These are phyloP conservation scores for Eudorina sp. DNA, from an alignment of 139 green algal genomes.

Conservation along the genomic window DNA sequence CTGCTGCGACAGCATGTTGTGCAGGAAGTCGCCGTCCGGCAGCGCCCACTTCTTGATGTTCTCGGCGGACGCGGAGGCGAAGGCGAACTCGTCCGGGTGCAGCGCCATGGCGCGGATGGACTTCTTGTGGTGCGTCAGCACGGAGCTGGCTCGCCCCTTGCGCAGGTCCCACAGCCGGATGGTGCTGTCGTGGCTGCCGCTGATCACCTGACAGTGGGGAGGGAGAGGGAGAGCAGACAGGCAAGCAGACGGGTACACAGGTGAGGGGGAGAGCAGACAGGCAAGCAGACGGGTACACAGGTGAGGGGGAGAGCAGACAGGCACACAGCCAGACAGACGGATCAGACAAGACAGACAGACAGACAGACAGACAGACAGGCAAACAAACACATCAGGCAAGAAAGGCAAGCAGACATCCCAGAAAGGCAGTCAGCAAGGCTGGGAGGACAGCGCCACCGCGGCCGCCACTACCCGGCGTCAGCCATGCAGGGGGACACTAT, in stretches of 20 bases:
- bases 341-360: no score
- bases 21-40: slow-evolving; percentile 91
- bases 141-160: slow-evolving; percentile 82
- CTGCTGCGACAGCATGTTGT: slow-evolving; percentile 97
- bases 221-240: neutral
- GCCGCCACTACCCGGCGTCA: no score
- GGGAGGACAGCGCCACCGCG: no score
- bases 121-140: slow-evolving; percentile 99
- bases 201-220: slow-evolving; percentile 86
- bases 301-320: no score
- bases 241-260: neutral
- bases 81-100: slow-evolving; percentile 91
- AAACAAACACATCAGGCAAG: no score
- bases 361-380: no score
- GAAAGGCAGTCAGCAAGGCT: no score
- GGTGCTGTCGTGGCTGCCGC: slow-evolving; percentile 70
- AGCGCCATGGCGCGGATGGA: slow-evolving; percentile 81
- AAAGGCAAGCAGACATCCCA: no score
- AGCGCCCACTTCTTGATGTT: slow-evolving; percentile 99
- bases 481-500: no score
- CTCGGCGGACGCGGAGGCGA: slow-evolving; percentile 90
- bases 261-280: neutral
- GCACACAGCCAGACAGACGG: no score
- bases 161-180: slow-evolving; percentile 82
- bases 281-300: no score